Percentiles rank a stretch among this genome's conserved stretches.
These are phyloP conservation scores for Nitzschia inconspicua DNA, from an alignment of 108 stramenopile species.

Conservation along the genomic window DNA sequence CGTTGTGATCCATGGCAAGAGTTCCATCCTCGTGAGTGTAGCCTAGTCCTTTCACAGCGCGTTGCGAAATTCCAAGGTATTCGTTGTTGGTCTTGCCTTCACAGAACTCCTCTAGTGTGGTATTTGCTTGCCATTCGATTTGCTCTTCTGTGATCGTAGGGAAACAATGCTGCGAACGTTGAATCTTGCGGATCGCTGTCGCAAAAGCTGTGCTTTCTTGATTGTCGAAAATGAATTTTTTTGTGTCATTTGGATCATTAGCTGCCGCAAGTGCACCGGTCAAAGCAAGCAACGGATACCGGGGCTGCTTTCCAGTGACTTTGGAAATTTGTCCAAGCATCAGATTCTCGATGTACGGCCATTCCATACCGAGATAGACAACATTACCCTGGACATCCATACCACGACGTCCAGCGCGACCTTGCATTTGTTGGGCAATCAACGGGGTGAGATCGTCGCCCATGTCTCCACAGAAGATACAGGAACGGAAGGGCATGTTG, in stretches of 20 bases:
- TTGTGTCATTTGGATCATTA: slow-evolving; percentile 76
- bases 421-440: slow-evolving; percentile 99
- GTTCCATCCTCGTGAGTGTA: slow-evolving; percentile 67
- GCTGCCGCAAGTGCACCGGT: slow-evolving; percentile 85
- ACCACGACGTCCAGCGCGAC: slow-evolving; percentile 97
- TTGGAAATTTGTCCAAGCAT: slow-evolving; percentile 97
- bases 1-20: slow-evolving; percentile 88
- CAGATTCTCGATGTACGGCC: slow-evolving; percentile 95
- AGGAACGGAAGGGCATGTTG: slow-evolving; percentile 99
- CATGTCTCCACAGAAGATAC: slow-evolving; percentile 97
- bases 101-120: slow-evolving; percentile 84
- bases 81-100: slow-evolving; percentile 46
- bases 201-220: slow-evolving; percentile 59
- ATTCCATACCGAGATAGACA: slow-evolving; percentile 96
- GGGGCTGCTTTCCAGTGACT: slow-evolving; percentile 93
- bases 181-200: slow-evolving; percentile 64
- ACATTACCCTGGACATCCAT: slow-evolving; percentile 99
- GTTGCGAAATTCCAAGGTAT: slow-evolving; percentile 67
- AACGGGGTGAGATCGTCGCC: slow-evolving; percentile 87
- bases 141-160: slow-evolving; percentile 76
- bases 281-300: slow-evolving; percentile 91
- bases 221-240: slow-evolving; percentile 68
- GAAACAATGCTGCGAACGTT: slow-evolving; percentile 70
- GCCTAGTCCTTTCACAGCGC: slow-evolving; percentile 71
- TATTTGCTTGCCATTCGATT: slow-evolving; percentile 81